Percentiles rank a stretch among this genome's conserved stretches.
phyloP scores from a whole-genome alignment of 208 protist genomes.

The Trichomonas vaginalis region DNA sequence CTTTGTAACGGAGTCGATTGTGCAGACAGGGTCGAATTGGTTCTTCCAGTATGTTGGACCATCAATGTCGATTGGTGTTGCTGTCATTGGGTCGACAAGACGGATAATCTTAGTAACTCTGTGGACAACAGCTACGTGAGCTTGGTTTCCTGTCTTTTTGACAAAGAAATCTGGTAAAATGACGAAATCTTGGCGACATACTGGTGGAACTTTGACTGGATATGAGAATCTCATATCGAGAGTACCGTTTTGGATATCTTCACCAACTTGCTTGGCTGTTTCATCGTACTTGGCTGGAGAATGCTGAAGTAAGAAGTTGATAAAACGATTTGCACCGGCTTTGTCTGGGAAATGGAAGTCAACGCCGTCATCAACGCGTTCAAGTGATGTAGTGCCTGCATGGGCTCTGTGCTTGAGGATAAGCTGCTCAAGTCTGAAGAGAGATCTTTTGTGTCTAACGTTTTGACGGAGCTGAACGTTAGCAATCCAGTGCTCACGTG shows the following conservation, averaged over 20 bases:
- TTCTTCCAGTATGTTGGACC: neutral
- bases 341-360: neutral
- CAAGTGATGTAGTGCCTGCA: neutral
- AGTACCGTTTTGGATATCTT: conserved; percentile 1
- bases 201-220: neutral
- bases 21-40: neutral
- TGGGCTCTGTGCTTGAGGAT: neutral
- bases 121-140: neutral
- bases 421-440: neutral
- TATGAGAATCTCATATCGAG: neutral
- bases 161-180: neutral
- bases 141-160: neutral
- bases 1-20: neutral
- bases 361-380: neutral
- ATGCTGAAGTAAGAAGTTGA: neutral
- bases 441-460: neutral
- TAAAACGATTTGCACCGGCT: neutral
- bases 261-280: neutral
- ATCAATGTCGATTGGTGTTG: neutral
- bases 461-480: neutral
- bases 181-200: neutral
- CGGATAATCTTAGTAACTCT: neutral
- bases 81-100: neutral
- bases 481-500: conserved; percentile 14
- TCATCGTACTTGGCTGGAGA: neutral